Evolutionary conservation across 441 rosid genomes (phyloP).

Genomic region (Lepidium campestre): DNA sequence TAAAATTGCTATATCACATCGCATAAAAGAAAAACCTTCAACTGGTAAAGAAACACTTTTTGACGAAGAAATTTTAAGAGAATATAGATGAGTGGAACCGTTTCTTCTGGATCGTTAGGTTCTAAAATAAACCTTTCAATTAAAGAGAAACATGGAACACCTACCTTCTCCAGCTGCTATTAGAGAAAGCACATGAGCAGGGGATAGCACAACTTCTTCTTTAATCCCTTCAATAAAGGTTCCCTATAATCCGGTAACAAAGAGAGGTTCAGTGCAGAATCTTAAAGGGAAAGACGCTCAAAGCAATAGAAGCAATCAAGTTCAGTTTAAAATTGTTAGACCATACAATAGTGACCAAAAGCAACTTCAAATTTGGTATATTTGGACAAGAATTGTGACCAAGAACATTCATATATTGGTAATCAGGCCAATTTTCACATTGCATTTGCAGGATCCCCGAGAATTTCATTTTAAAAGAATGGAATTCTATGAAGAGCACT

Average conservation of each 20-base stretch:
- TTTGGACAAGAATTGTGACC: slow-evolving; percentile 1
- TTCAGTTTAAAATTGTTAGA: neutral
- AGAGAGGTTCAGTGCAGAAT: neutral
- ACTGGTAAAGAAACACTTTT: neutral
- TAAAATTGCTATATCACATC: slow-evolving; percentile 13
- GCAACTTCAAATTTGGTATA: neutral
- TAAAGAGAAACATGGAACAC: slow-evolving; percentile 20
- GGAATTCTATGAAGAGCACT: neutral
- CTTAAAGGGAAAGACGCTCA: neutral
- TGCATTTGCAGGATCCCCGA: neutral
- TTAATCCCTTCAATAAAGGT: slow-evolving; percentile 96
- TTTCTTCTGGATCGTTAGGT: neutral
- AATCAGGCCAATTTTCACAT: neutral
- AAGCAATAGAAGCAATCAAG: neutral
- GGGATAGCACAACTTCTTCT: slow-evolving; percentile 99
- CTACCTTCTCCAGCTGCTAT: slow-evolving; percentile 99
- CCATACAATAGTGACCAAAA: neutral
- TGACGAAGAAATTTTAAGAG: neutral
- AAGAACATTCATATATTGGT: neutral
- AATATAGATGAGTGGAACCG: neutral
- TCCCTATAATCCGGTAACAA: slow-evolving; percentile 57
- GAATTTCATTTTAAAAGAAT: neutral
- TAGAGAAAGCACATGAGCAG: slow-evolving; percentile 98
- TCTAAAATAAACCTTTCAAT: slow-evolving; percentile 2
- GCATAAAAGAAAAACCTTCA: neutral